Base-by-base conservation (phyloP, 306 rosid species). In the Oxytropis ochrocephala region DNA sequence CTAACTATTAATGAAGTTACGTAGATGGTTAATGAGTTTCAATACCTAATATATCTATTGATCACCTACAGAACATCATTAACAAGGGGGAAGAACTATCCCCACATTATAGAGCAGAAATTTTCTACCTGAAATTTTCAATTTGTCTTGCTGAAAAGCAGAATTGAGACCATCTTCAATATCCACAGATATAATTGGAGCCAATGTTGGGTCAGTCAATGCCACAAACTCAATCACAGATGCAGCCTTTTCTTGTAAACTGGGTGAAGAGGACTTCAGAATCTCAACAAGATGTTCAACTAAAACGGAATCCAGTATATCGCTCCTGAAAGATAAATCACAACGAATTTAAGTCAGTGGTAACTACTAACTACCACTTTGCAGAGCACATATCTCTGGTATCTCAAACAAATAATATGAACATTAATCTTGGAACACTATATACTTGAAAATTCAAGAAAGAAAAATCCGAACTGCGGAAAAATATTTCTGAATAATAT, bases 231-330 rank as follows among this genome's bases (percentile, higher is more conserved):
- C 96, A 0, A 93, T 93, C 41, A 88, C 76, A 13, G 88, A 85
- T 18, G 93, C 88, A 56, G 96, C 96, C 80, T 90, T 90, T 72
- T 77, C 82, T 77, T 93, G 96, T 77, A 89, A 79, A 75, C 16
- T 82, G 50, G 87, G 87, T 30, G 84, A 60, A 52, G 91, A 77
- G 33, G 82, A 72, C 84, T 90, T 89, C 57, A 93, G 84, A 71
- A 88, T 86, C 78, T 88, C 90, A 71, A 90, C 85, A 18, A 93
- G 86, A 64, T 73, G 76, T 48, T 87, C 77, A 50, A 87, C 60
- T 56, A 81, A 76, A 58, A 30, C 77, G 50, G 79, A 53, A 53
- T 88, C 89, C n/a, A 90, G 79, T 83, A 85, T 70, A 83, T 60
- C 64, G 35, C 80, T 79, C 89, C 98, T 92, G 79, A 60, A 75